A percentile compares a stretch with the other conserved stretches of the same genome.
These are phyloP conservation scores for Aspergillus oerlinghausenensis DNA, from an alignment of 2,329 filamentous ascomycete species.

Conservation along the genomic window DNA sequence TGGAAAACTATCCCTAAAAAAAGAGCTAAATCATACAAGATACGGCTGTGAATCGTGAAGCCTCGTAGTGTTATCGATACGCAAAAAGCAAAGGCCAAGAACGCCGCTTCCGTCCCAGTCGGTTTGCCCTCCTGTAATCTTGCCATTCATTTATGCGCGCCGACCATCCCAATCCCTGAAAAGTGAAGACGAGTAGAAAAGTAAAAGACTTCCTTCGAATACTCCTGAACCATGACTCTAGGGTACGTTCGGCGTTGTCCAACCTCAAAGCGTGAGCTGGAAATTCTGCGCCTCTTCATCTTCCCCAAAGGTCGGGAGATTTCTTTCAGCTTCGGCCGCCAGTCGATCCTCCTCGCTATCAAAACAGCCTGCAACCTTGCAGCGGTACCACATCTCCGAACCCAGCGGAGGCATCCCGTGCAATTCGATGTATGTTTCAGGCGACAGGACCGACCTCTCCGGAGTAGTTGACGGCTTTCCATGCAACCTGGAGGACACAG, in stretches of 20 bases:
- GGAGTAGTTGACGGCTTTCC: conserved; percentile 21
- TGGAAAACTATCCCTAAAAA: not conserved
- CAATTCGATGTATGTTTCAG: conserved; percentile 40
- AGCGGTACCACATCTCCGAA: conserved; percentile 41
- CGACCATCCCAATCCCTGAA: not conserved
- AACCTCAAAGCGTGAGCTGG: conserved; percentile 34
- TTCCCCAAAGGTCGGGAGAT: conserved; percentile 30
- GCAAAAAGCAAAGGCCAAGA: not conserved
- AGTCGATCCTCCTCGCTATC: conserved; percentile 25
- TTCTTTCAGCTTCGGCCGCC: conserved; percentile 21
- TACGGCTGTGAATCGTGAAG: not conserved
- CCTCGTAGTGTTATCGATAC: not conserved
- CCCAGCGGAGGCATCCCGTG: conserved; percentile 40
- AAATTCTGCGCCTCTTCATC: conserved; percentile 38
- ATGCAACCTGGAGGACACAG: conserved; percentile 27
- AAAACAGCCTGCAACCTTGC: conserved; percentile 37
- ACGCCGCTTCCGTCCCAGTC: conserved; percentile 3
- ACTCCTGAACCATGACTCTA: not conserved
- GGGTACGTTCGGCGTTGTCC: not conserved
- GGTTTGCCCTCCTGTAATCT: not conserved
- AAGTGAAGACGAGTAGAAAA: conserved; percentile 11
- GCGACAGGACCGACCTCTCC: conserved; percentile 30
- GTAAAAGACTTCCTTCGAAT: conserved; percentile 1
- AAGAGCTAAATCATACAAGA: not conserved
- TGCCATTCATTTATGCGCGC: not conserved